Percentiles rank a stretch among this genome's conserved stretches.
Evolutionary conservation across 1,139 yeast genomes (phyloP).

Genomic region (Meyerozyma smithsonii): DNA sequence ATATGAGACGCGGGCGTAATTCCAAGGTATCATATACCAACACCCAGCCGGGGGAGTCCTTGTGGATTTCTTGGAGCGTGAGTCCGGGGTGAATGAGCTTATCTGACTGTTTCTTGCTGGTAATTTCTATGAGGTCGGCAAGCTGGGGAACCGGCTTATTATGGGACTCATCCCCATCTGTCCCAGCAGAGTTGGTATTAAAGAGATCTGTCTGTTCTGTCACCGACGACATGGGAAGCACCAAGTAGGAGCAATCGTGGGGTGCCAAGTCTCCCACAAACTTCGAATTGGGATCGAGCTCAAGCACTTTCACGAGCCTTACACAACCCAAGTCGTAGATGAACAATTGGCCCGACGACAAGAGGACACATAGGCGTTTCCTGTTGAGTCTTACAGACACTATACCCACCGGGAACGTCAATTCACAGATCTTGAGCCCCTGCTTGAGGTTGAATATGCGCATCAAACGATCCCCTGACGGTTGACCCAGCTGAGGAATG

Average conservation of each 20-base stretch:
- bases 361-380: slow-evolving; percentile 56
- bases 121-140: slow-evolving; percentile 16
- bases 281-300: slow-evolving; percentile 26
- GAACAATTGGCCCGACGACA: slow-evolving; percentile 59
- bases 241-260: slow-evolving; percentile 45
- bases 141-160: slow-evolving; percentile 6
- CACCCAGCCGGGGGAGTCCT: slow-evolving; percentile 36
- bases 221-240: slow-evolving; percentile 27
- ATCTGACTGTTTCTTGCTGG: slow-evolving; percentile 16
- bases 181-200: slow-evolving; percentile 12
- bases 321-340: slow-evolving; percentile 72
- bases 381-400: slow-evolving; percentile 62
- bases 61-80: slow-evolving; percentile 23
- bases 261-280: slow-evolving; percentile 46
- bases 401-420: slow-evolving; percentile 61
- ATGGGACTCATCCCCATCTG: slow-evolving; percentile 11
- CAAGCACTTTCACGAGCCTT: slow-evolving; percentile 61
- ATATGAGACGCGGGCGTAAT: slow-evolving; percentile 49
- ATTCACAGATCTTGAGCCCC: slow-evolving; percentile 63
- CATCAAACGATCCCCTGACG: slow-evolving; percentile 44
- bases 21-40: slow-evolving; percentile 58
- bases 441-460: slow-evolving; percentile 66
- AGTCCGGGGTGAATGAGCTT: slow-evolving; percentile 10
- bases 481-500: slow-evolving; percentile 44
- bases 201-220: slow-evolving; percentile 29